phyloP scores from a whole-genome alignment of 2,329 filamentous ascomycete species.

The Colletotrichum coccodes region DNA sequence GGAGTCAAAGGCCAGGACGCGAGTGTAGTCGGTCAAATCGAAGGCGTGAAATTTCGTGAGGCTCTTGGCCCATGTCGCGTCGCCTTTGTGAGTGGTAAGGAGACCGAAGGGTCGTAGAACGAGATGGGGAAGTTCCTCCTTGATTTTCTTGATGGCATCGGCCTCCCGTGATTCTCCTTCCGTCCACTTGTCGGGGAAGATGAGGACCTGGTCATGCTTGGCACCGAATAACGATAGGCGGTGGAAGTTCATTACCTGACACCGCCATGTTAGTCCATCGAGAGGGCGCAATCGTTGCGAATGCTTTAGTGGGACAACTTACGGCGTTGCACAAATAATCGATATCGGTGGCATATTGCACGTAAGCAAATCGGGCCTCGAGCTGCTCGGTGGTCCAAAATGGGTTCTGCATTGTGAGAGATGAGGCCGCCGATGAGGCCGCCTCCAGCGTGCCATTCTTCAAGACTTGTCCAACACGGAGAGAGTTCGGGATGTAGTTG shows the following conservation, averaged over 20 bases:
- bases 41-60: constrained; percentile 77
- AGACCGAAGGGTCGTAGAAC: constrained; percentile 20
- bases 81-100: constrained; percentile 22
- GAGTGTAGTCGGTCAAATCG: constrained; percentile 69
- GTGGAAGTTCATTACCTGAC: constrained; percentile 58
- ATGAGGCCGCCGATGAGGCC: neutral
- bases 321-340: constrained; percentile 59
- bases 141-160: constrained; percentile 8
- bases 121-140: constrained; percentile 4
- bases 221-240: constrained; percentile 52
- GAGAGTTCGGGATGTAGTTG: neutral
- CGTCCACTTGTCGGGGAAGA: constrained; percentile 50
- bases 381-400: neutral
- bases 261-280: neutral
- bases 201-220: constrained; percentile 54
- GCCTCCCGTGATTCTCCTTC: constrained; percentile 14
- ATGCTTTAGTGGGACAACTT: neutral
- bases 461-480: neutral
- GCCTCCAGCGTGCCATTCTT: neutral
- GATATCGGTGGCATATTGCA: constrained; percentile 59
- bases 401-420: neutral
- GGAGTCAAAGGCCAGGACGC: constrained; percentile 64
- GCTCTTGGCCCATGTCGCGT: constrained; percentile 68
- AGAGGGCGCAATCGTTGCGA: neutral
- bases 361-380: constrained; percentile 53